phyloP scores from a whole-genome alignment of 2,329 filamentous ascomycete species.

The Alternaria arbusti region DNA sequence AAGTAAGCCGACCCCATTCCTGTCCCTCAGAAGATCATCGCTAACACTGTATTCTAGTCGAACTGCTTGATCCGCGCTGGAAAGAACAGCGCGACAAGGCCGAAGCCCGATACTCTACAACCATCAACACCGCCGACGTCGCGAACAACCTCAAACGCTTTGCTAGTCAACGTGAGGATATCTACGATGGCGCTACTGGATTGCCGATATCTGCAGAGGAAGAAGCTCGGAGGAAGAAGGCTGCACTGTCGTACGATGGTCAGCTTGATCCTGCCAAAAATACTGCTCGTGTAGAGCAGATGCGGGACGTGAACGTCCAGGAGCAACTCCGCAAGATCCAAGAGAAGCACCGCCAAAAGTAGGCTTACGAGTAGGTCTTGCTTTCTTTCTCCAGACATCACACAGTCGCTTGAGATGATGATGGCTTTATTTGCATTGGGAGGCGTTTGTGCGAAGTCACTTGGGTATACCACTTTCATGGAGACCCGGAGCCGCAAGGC shows the following conservation, averaged over 20 bases:
- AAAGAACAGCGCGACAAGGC: constrained; percentile 93
- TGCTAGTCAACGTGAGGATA: constrained; percentile 83
- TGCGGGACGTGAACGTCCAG: constrained; percentile 71
- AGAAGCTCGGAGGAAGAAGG: constrained; percentile 76
- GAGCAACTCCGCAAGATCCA: constrained; percentile 80
- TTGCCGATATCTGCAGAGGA: constrained; percentile 74
- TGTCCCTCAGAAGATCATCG: not conserved
- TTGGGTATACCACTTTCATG: constrained; percentile 3
- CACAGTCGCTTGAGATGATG: not conserved
- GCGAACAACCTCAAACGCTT: constrained; percentile 96
- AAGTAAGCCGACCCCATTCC: constrained; percentile 60
- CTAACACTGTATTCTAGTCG: constrained; percentile 63
- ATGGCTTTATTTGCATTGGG: constrained; percentile 12
- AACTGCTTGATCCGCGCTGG: constrained; percentile 91
- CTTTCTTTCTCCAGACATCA: constrained; percentile 1
- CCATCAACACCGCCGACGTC: constrained; percentile 86
- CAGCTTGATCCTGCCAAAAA: constrained; percentile 65
- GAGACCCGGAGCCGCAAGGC: not conserved
- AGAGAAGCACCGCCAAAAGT: constrained; percentile 54
- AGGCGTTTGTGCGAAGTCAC: constrained; percentile 8
- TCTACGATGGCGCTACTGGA: constrained; percentile 79
- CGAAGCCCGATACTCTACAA: constrained; percentile 81
- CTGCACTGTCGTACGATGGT: constrained; percentile 71
- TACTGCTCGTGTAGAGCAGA: constrained; percentile 59
- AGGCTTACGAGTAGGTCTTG: not conserved